Conservation (phyloP, 768 basidiomycete genomes). For the Mycena pura region DNA sequence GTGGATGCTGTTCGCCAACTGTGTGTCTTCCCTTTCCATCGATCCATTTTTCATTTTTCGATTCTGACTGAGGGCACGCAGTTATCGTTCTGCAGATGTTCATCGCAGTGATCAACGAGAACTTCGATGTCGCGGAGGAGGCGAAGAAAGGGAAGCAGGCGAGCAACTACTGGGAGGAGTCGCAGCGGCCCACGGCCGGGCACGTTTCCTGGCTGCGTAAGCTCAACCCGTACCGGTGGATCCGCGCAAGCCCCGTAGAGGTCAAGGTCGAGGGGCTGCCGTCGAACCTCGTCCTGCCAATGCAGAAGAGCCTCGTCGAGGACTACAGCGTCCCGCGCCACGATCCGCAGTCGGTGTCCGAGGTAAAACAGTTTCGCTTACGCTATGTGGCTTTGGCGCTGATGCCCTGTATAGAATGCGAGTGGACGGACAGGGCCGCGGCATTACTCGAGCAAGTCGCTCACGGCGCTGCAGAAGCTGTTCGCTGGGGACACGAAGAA, state of each 20-base stretch:
- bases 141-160: constrained; percentile 85
- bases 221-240: constrained; percentile 89
- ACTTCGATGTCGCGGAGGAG: constrained; percentile 92
- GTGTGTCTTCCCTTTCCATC: constrained; percentile 52
- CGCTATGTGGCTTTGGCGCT: neutral
- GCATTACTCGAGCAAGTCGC: constrained; percentile 63
- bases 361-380: constrained; percentile 9
- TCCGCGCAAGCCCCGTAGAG: constrained; percentile 74
- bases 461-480: constrained; percentile 66
- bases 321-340: constrained; percentile 52
- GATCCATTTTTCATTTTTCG: neutral
- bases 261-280: constrained; percentile 76
- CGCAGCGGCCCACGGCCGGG: constrained; percentile 59
- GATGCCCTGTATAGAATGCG: constrained; percentile 25
- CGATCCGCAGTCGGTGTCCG: constrained; percentile 25
- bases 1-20: constrained; percentile 94
- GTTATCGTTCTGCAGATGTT: constrained; percentile 96
- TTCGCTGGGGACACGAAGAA: constrained; percentile 64
- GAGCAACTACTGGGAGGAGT: constrained; percentile 63
- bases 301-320: constrained; percentile 78
- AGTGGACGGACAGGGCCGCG: constrained; percentile 19
- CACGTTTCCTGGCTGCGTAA: constrained; percentile 70
- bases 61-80: constrained; percentile 35
- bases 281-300: constrained; percentile 76
- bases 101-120: constrained; percentile 97